Evolutionary conservation across 2,329 filamentous ascomycete genomes (phyloP), one percentile per base, ranked within the genome.

Genomic region (Diplodia sapinea): DNA sequence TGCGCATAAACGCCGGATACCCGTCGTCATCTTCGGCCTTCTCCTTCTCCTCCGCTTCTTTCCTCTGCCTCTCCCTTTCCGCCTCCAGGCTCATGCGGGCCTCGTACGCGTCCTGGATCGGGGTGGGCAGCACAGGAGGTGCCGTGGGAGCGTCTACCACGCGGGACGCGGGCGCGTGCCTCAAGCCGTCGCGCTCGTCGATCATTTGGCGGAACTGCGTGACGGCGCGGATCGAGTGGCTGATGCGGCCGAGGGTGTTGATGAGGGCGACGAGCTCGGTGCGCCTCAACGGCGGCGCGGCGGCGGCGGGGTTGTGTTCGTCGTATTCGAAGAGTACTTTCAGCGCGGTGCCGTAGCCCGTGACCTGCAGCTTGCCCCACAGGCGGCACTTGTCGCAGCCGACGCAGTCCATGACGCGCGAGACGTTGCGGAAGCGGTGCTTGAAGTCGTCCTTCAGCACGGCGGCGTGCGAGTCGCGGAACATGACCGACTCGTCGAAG

Each of bases 331-430:
- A 99, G 1, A 99, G 85, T 4, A 99, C 90, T 81, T 99, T 99
- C 70, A 99, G 83, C 0, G 95, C 95, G 0, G 95, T 93, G 61
- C 95, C 95, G 76, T 97, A 98, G 2, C 95, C 95, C 13, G 92
- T 91, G 0, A 93, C 96, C 81, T 99, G 95, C 47, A 99, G 82
- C 81, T 99, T 99, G 59, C 95, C 95, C 95, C 95, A 99, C 2
- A 99, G 88, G 9, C 95, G 89, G 81, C 95, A 99, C 82, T 99
- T 99, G 82, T 99, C 95, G 79, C 95, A 99, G 54, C 95, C 95
- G 23, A 98, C 94, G 73, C 95, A 99, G 79, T 99, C 95, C 95
- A 99, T 99, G 71, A 98, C 86, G 50, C 95, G 89, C 78, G 92
- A 96, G 69, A 99, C 92, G 77, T 99, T 99, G 76, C 95, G 89